Base-by-base conservation (phyloP, 106 monocot genomes). In the Allium sativum region DNA sequence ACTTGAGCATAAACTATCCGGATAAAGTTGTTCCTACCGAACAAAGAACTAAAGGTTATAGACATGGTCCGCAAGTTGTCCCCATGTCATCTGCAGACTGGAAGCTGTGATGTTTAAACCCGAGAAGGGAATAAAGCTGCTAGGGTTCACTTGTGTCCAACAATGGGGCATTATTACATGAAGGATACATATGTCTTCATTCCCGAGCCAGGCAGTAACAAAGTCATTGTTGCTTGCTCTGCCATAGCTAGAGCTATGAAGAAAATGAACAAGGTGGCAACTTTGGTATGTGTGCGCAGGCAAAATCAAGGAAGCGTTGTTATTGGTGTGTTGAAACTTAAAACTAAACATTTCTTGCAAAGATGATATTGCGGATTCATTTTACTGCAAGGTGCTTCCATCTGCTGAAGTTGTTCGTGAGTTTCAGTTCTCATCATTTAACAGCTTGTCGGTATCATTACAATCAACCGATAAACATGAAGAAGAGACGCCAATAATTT, bases 391-490 rank as follows among this genome's bases (percentile, higher is more conserved):
- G 53, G 69, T 83, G 48, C 98, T 98, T 76, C 98, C 98, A 48
- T 98, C 92, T 71, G 92, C 88, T 50, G 98, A 98, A 77, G 98
- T 92, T 72, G 66, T 98, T 47, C 59, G 98, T 17, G 98, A 98
- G 67, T 98, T 88, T 65, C 84, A 92, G 55, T 98, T 98, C 72
- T 82, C 85, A 53, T 98, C 98, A 18, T 81, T 98, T 52, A 78
- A 67, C 65, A 82, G 64, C 44, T 70, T 98, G 9, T 88, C 87
- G 15, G 68, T 78, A 58, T 73, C 83, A 52, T 83, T 70, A 65
- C 88, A 80, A 68, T 92, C 98, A 61, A 85, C 53, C 60, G 68
- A 69, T 50, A 62, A 79, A 58, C 92, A 92, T 45, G 88, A 92
- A 66, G 84, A 82, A 42, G 88, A n/a, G n/a, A n/a, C 88, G 56